Evolutionary conservation across 176 grass and related monocot genomes (phyloP), one percentile per base, ranked within the genome.

Genomic region (Pontederia crassipes): DNA sequence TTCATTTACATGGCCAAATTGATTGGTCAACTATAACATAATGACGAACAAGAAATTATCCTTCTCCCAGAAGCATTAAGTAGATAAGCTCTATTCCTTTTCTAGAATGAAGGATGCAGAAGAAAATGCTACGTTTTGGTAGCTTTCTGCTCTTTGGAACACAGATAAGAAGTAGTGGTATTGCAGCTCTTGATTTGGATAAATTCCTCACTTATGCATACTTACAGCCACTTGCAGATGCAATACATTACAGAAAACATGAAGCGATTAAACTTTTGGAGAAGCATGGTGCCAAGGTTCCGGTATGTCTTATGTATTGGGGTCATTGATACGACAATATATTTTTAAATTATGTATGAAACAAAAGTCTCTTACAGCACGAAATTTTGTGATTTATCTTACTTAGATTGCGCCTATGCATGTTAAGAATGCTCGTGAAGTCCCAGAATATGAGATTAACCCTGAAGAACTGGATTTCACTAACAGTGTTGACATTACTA

Each of bases 191-290:
- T 49, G 12, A 14, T 9, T 9, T 50, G 20, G 18, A 7, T 1
- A 24, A 28, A 13, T 51, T 15, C 47, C 17, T 50, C 12, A 49
- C 17, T 2, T 52, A 2, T 72, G 80, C 71, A 51, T 61, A 63
- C 64, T 68, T 60, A 78, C 81, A 98, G 93, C 93, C 93, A 57
- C 81, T 98, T 66, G 93, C 84, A 17, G 93, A 98, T 79, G 84
- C 93, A n/a, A 86, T 92, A 81, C 93, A 98, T 88, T 86, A 92
- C 72, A 81, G 92, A 57, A 83, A 92, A 12, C 73, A 92, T 74
- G 84, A 89, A 60, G 87, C 85, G 45, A 98, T 98, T 64, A 86
- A 83, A 71, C 78, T 98, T 61, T 86, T 98, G 74, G 93, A 98
- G 84, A 88, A 88, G 56, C 84, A 88, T 80, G 87, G 79, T 74